A percentile compares a stretch with the other conserved stretches of the same genome.
phyloP scores from a whole-genome alignment of 1,284 basidiomycete species.

The Rhodotorula mucilaginosa region DNA sequence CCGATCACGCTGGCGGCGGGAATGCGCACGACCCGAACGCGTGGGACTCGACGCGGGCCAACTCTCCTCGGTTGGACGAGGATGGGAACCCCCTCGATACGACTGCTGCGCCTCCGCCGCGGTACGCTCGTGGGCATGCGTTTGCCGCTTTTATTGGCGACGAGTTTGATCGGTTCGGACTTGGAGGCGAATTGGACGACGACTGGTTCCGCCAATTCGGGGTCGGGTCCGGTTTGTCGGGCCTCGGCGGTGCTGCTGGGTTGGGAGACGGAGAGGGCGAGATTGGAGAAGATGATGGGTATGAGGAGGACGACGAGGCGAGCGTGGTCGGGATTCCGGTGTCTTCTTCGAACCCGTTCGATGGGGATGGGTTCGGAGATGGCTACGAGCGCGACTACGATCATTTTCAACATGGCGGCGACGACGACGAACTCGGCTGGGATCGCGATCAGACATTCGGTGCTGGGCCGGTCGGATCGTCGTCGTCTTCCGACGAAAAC shows the following conservation, averaged over 20 bases:
- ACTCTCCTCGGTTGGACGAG: background rate
- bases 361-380: background rate
- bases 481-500: background rate
- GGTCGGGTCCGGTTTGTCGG: background rate
- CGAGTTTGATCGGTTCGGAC: constrained; percentile 23
- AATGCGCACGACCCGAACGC: background rate
- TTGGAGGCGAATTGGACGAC: constrained; percentile 23
- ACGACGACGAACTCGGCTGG: background rate
- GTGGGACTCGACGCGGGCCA: constrained; percentile 1
- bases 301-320: constrained; percentile 14
- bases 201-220: constrained; percentile 19
- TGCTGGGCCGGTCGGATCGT: background rate
- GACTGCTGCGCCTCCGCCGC: background rate
- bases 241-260: background rate
- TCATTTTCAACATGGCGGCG: background rate
- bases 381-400: background rate
- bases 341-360: background rate
- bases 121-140: background rate
- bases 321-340: background rate
- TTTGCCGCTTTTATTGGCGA: constrained; percentile 3
- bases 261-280: constrained; percentile 2
- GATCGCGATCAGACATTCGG: background rate
- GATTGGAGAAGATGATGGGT: background rate
- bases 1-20: background rate
- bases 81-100: too few relatives aligned